Conservation (phyloP, 2,329 filamentous ascomycete species). For the Diaporthe citrichinensis region DNA sequence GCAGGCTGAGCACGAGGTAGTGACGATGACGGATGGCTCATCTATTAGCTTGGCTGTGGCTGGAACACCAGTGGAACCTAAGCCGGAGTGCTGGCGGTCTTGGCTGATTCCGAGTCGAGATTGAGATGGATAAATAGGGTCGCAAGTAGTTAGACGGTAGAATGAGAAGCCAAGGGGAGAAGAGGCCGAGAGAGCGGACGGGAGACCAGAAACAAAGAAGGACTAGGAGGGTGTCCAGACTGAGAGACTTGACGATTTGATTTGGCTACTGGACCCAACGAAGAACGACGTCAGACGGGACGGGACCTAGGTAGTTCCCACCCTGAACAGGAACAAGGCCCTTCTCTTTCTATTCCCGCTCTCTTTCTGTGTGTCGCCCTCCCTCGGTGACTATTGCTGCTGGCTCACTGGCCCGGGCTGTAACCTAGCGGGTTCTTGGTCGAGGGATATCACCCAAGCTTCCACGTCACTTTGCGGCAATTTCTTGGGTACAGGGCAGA, state of each 20-base stretch:
- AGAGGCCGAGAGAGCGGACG: neutral
- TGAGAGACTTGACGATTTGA: neutral
- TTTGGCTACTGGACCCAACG: neutral
- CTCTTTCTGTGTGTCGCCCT: neutral
- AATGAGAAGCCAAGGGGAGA: neutral
- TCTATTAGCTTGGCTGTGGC: conserved; percentile 34
- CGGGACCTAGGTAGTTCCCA: neutral
- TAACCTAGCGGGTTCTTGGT: neutral
- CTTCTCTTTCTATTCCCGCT: neutral
- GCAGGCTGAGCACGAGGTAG: conserved; percentile 18
- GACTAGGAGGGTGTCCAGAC: neutral
- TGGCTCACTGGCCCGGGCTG: conserved; percentile 2
- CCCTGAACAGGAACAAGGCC: neutral
- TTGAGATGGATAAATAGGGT: conserved; percentile 13
- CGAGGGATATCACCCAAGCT: conserved; percentile 9
- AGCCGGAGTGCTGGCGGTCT: conserved; percentile 24
- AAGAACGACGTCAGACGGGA: conserved; percentile 16
- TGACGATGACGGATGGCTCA: conserved; percentile 37
- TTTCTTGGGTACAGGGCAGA: conserved; percentile 1
- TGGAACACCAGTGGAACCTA: conserved; percentile 37
- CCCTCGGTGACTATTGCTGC: neutral
- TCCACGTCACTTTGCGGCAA: conserved; percentile 32
- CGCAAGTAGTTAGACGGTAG: neutral
- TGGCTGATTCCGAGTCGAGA: conserved; percentile 23
- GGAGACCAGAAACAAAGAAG: neutral